Conservation (phyloP, 768 basidiomycete species). For the Tulasnella sp. region DNA sequence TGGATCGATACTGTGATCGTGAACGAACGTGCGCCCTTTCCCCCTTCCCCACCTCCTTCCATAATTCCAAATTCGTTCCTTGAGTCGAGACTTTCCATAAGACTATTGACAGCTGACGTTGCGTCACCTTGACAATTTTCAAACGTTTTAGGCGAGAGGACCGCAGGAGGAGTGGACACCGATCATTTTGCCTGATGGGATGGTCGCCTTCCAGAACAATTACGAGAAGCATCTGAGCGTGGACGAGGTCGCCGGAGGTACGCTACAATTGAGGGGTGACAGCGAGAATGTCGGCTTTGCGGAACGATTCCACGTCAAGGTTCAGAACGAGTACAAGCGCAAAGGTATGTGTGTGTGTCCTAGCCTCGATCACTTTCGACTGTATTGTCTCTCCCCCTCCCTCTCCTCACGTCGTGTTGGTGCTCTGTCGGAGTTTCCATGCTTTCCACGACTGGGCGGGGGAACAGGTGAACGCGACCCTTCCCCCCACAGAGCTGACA, state of each 20-base stretch:
- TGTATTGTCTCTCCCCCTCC: not conserved
- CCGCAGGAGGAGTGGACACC: slow-evolving; percentile 93
- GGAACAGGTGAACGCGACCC: no score
- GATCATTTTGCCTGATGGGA: slow-evolving; percentile 66
- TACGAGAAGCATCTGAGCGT: slow-evolving; percentile 81
- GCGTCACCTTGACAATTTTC: no score
- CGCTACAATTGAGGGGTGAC: slow-evolving; percentile 68
- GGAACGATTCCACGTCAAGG: slow-evolving; percentile 81
- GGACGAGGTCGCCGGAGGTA: slow-evolving; percentile 79
- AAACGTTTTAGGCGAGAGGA: slow-evolving; percentile 59
- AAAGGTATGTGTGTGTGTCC: slow-evolving; percentile 30
- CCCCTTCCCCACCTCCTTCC: not conserved
- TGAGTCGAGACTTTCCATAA: no score
- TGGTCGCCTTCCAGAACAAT: slow-evolving; percentile 78
- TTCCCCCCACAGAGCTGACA: no score
- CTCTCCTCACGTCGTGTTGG: no score
- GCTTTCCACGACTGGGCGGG: no score
- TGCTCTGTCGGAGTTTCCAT: no score
- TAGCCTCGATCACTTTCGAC: not conserved
- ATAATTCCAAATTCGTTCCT: no score
- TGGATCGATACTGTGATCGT: not conserved
- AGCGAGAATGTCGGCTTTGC: slow-evolving; percentile 74
- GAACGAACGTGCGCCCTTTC: not conserved
- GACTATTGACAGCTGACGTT: no score
- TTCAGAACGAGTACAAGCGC: slow-evolving; percentile 80